These are phyloP conservation scores for Lactarius tabidus DNA, from an alignment of 768 basidiomycete genomes.

Conservation along the genomic window DNA sequence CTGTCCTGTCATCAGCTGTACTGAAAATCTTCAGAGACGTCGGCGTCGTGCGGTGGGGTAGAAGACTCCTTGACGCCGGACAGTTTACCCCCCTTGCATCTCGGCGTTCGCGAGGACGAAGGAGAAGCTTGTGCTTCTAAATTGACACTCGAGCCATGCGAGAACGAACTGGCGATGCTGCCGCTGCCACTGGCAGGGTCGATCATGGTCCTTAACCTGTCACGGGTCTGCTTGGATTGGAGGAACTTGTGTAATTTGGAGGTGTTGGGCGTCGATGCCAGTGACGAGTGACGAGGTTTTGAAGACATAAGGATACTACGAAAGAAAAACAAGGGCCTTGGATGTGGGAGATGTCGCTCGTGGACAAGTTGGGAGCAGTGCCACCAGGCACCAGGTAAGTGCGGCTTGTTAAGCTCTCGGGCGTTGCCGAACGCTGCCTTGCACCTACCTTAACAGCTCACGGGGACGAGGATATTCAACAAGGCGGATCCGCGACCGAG, in stretches of 20 bases:
- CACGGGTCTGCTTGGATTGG: conserved; percentile 53
- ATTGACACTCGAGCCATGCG: conserved; percentile 36
- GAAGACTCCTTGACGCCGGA: conserved; percentile 25
- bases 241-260: conserved; percentile 67
- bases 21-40: conserved; percentile 31
- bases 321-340: neutral
- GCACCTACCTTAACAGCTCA: too few species aligned
- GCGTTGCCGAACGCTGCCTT: too few species aligned
- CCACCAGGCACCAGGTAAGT: too few species aligned
- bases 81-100: conserved; percentile 23
- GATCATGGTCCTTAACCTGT: conserved; percentile 53
- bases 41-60: conserved; percentile 31
- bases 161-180: conserved; percentile 42
- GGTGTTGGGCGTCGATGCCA: conserved; percentile 42
- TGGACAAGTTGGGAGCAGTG: conserved; percentile 1
- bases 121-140: conserved; percentile 20
- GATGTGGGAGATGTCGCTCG: conserved; percentile 3
- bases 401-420: too few species aligned
- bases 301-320: conserved; percentile 38
- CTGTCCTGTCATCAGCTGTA: conserved; percentile 31
- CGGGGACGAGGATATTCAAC: too few species aligned
- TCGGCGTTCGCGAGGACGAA: conserved; percentile 22
- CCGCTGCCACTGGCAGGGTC: conserved; percentile 39
- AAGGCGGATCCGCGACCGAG: too few species aligned
- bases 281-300: conserved; percentile 42